Percentiles rank a stretch among this genome's conserved stretches.
Conservation (phyloP, 192 early-diverging fungal species). For the Coemansia sp. region DNA sequence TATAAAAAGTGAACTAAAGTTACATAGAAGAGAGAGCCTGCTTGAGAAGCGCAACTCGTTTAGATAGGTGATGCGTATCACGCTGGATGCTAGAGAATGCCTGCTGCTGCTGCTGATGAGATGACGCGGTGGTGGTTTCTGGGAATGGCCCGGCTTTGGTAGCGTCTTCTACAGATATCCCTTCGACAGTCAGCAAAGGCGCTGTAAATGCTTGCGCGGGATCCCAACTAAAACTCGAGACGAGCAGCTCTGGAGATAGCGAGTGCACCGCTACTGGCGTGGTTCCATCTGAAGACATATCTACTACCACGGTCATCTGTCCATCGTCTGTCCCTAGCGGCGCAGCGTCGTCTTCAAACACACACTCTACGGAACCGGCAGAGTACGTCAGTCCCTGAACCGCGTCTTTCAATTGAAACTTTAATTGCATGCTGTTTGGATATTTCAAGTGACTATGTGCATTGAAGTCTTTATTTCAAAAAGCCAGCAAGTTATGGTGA, state of each 20-base stretch:
- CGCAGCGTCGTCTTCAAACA: constrained; percentile 44
- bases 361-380: constrained; percentile 14
- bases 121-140: too few species aligned
- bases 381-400: constrained; percentile 29
- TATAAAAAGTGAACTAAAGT: too few species aligned
- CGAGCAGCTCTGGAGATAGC: constrained; percentile 35
- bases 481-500: neutral
- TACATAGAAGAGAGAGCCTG: constrained; percentile 7
- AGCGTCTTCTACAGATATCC: constrained; percentile 9
- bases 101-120: neutral
- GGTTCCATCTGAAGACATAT: constrained; percentile 31
- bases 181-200: constrained; percentile 19
- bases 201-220: neutral
- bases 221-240: constrained; percentile 37
- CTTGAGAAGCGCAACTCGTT: constrained; percentile 18
- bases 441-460: too few species aligned
- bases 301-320: constrained; percentile 24
- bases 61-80: constrained; percentile 23
- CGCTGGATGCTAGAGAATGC: constrained; percentile 34
- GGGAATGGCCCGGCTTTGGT: too few species aligned
- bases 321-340: constrained; percentile 28
- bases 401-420: constrained; percentile 33
- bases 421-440: neutral
- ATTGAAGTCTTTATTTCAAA: too few species aligned
- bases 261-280: constrained; percentile 20